A percentile compares a stretch with the other conserved stretches of the same genome.
Conservation (phyloP, 768 basidiomycete genomes). For the Lactarius vividus region DNA sequence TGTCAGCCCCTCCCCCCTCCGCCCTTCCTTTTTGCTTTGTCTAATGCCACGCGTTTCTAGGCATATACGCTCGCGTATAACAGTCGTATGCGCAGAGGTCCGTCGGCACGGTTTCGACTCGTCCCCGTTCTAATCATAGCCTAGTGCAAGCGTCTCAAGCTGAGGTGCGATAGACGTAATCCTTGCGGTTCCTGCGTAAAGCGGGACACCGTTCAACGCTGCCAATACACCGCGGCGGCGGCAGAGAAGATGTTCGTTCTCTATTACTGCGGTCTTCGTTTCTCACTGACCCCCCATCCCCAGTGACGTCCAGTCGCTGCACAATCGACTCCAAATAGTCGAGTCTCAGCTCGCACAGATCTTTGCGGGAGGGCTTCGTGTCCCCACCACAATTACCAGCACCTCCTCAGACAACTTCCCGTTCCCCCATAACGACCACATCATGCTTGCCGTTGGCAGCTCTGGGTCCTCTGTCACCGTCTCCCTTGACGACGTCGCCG, state of each 20-base stretch:
- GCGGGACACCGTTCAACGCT: slow-evolving; percentile 69
- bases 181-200: slow-evolving; percentile 80
- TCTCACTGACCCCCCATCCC: background rate
- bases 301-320: slow-evolving; percentile 78
- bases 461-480: slow-evolving; percentile 50
- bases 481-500: slow-evolving; percentile 53
- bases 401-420: slow-evolving; percentile 24
- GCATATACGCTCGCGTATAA: slow-evolving; percentile 72
- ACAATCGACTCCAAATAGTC: slow-evolving; percentile 72
- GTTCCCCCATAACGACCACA: slow-evolving; percentile 38
- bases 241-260: slow-evolving; percentile 76
- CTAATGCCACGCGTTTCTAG: slow-evolving; percentile 34
- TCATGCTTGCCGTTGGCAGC: slow-evolving; percentile 39
- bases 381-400: slow-evolving; percentile 9
- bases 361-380: slow-evolving; percentile 30
- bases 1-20: slow-evolving; percentile 29
- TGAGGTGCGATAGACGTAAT: slow-evolving; percentile 77
- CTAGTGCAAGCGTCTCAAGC: slow-evolving; percentile 84
- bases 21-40: slow-evolving; percentile 5
- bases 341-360: slow-evolving; percentile 57
- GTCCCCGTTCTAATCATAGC: background rate
- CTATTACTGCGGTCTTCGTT: background rate
- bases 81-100: slow-evolving; percentile 81
- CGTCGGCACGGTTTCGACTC: slow-evolving; percentile 24
- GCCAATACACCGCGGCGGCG: slow-evolving; percentile 76